Conservation (phyloP, 495 filamentous ascomycete species). For the Platismatia glauca region DNA sequence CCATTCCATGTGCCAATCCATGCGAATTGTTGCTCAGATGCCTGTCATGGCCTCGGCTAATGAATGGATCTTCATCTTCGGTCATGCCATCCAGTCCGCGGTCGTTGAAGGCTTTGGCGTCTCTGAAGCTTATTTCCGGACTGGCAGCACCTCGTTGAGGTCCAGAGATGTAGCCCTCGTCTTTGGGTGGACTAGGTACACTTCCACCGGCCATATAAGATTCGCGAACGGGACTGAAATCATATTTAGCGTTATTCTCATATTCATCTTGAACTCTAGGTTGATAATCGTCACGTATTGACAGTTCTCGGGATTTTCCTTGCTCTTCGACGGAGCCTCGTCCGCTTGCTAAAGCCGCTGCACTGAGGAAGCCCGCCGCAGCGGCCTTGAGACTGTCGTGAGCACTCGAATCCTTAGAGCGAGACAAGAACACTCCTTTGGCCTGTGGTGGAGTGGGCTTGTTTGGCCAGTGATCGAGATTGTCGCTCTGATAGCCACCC, state of each 20-base stretch:
- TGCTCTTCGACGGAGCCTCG: conserved; percentile 9
- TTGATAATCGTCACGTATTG: conserved; percentile 33
- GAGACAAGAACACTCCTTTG: conserved; percentile 34
- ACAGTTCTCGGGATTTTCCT: conserved; percentile 15
- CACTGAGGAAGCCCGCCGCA: conserved; percentile 20
- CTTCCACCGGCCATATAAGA: conserved; percentile 29
- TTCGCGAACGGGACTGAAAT: conserved; percentile 28
- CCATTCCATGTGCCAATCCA: conserved; percentile 52
- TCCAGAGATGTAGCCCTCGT: conserved; percentile 89
- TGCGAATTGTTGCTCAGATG: conserved; percentile 86
- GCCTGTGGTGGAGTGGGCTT: conserved; percentile 40
- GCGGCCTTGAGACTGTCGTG: conserved; percentile 24
- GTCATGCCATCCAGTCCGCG: conserved; percentile 47
- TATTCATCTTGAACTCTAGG: conserved; percentile 29
- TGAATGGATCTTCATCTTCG: conserved; percentile 51
- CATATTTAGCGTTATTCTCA: conserved; percentile 29
- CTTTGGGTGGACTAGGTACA: conserved; percentile 46
- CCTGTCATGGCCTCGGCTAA: conserved; percentile 46
- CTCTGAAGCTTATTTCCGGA: conserved; percentile 53
- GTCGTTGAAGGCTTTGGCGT: conserved; percentile 48
- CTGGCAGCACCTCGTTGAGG: conserved; percentile 55
- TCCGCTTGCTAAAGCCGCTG: conserved; percentile 18
- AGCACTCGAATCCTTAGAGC: conserved; percentile 33
- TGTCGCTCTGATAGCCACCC: conserved; percentile 41
- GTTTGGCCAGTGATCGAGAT: conserved; percentile 46